These are phyloP conservation scores for Priceomyces haplophilus DNA, from an alignment of 805 yeast species.

Conservation along the genomic window DNA sequence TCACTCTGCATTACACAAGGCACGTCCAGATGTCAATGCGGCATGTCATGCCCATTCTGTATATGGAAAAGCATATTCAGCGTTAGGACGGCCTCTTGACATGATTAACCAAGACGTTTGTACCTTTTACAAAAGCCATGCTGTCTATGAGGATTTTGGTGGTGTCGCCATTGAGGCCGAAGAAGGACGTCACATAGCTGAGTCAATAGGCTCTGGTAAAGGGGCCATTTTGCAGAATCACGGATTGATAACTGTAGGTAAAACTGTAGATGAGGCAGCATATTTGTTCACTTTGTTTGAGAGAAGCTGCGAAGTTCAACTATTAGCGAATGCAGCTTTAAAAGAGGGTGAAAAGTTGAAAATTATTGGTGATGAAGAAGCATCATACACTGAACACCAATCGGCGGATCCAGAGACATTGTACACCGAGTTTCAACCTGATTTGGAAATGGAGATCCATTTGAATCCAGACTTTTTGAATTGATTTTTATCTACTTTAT, in stretches of 20 bases:
- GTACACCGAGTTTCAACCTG: conserved; percentile 73
- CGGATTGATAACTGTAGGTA: conserved; percentile 34
- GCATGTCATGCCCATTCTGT: conserved; percentile 42
- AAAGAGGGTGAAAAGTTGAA: conserved; percentile 38
- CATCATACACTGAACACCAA: conserved; percentile 60
- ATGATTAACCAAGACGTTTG: conserved; percentile 82
- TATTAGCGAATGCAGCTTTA: conserved; percentile 40
- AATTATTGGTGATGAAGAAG: conserved; percentile 57
- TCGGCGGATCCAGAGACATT: conserved; percentile 64
- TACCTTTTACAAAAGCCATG: conserved; percentile 59
- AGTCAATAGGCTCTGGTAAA: conserved; percentile 28
- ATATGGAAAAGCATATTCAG: conserved; percentile 38
- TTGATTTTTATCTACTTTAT: neutral
- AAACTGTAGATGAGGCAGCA: conserved; percentile 37
- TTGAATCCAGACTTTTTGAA: neutral
- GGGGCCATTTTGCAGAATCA: conserved; percentile 33
- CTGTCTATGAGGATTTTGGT: conserved; percentile 68
- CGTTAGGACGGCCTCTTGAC: conserved; percentile 48
- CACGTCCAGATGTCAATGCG: conserved; percentile 38
- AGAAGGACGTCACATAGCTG: conserved; percentile 31
- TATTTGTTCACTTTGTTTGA: conserved; percentile 32
- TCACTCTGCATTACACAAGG: conserved; percentile 38
- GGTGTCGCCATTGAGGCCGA: conserved; percentile 58
- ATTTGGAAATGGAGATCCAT: conserved; percentile 43
- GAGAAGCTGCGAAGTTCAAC: conserved; percentile 28